Conservation (phyloP, 495 filamentous ascomycete species). For the Penicillium riverlandense region DNA sequence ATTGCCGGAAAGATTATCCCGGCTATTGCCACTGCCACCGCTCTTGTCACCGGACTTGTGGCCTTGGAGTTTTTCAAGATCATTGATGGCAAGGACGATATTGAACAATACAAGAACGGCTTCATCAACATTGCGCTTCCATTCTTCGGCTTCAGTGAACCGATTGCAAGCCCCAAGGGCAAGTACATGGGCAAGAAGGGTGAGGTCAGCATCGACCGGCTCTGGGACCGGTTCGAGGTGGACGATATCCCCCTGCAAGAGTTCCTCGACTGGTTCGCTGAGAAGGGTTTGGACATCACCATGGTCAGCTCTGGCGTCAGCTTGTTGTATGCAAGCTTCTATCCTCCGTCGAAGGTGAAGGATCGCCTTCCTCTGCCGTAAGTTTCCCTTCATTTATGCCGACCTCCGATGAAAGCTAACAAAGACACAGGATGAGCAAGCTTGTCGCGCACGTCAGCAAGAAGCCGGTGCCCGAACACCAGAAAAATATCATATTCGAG, state of each 20-base stretch:
- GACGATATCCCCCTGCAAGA: conserved; percentile 77
- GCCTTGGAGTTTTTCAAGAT: conserved; percentile 94
- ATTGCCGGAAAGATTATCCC: conserved; percentile 99
- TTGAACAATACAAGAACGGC: conserved; percentile 98
- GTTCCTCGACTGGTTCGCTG: conserved; percentile 73
- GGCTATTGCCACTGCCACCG: conserved; percentile 95
- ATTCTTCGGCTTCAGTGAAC: conserved; percentile 97
- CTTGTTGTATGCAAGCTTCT: conserved; percentile 93
- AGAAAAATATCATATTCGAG: conserved; percentile 94
- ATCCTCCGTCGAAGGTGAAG: conserved; percentile 79
- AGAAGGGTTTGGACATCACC: conserved; percentile 71
- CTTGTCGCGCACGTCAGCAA: conserved; percentile 84
- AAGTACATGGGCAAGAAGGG: conserved; percentile 67
- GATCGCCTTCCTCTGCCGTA: conserved; percentile 66
- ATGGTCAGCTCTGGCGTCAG: conserved; percentile 97
- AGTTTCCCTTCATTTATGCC: conserved; percentile 22
- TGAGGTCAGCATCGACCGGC: conserved; percentile 83
- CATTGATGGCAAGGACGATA: conserved; percentile 85
- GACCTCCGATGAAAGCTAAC: conserved; percentile 2
- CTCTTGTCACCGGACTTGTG: conserved; percentile 89
- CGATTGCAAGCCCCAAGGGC: conserved; percentile 85
- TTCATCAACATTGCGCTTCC: conserved; percentile 96
- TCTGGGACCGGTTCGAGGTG: conserved; percentile 97
- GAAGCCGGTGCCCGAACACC: conserved; percentile 83
- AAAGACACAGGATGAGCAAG: conserved; percentile 60